Conservation (phyloP, 1,284 basidiomycete species). For the Anthracocystis setariae region DNA sequence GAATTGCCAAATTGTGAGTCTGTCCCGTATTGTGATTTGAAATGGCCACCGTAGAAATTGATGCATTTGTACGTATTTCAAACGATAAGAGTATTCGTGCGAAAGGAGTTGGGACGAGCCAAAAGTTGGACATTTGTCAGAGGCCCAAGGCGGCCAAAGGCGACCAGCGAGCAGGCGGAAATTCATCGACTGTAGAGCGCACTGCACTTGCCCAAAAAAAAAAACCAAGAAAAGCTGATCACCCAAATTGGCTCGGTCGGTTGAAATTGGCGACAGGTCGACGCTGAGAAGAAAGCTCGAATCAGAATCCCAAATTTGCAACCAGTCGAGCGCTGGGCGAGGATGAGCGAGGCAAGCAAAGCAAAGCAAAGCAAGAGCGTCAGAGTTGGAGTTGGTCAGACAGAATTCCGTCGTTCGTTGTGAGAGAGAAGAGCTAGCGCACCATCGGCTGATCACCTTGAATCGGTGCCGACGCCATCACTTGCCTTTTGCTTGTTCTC, state of each 20-base stretch:
- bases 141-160: neutral
- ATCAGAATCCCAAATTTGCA: too few species aligned
- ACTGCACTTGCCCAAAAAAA: too few species aligned
- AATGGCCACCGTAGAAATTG: too few species aligned
- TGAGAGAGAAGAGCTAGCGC: slow-evolving; percentile 8
- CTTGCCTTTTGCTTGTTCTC: slow-evolving; percentile 8
- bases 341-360: too few species aligned
- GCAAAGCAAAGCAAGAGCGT: neutral
- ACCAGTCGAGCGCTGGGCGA: too few species aligned
- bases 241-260: slow-evolving; percentile 32
- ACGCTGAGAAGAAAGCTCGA: slow-evolving; percentile 17
- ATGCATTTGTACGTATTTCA: too few species aligned
- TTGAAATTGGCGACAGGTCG: slow-evolving; percentile 17
- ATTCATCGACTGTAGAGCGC: neutral
- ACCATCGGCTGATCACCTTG: slow-evolving; percentile 16
- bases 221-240: slow-evolving; percentile 23
- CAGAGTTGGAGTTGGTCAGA: neutral
- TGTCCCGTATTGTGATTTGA: too few species aligned
- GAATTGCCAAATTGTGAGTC: too few species aligned
- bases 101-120: slow-evolving; percentile 4
- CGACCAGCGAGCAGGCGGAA: too few species aligned
- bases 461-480: slow-evolving; percentile 20
- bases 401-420: too few species aligned
- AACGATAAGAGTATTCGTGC: slow-evolving; percentile 12
- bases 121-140: slow-evolving; percentile 33